Conservation (phyloP, 164 flowering plant species). For the Aristolochia contorta region DNA sequence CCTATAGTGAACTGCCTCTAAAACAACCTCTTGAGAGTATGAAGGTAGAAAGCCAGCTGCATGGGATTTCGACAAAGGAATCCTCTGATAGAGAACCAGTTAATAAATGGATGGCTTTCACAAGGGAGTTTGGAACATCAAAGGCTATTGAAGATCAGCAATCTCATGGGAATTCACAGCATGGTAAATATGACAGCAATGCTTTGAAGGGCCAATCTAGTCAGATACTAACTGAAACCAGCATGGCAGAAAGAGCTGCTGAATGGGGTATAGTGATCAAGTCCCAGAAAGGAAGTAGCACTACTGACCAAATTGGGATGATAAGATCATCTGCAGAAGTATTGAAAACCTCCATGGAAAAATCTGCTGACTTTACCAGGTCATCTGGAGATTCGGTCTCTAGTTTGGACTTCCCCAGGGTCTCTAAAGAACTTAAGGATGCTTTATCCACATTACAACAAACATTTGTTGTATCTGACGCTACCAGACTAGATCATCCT, state of each 20-base stretch:
- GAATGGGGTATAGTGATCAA: slow-evolving; percentile 28
- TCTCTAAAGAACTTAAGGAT: slow-evolving; percentile 78
- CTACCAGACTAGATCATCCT: slow-evolving; percentile 79
- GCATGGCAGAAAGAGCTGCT: slow-evolving; percentile 27
- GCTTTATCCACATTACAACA: slow-evolving; percentile 77
- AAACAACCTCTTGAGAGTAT: neutral
- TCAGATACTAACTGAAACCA: slow-evolving; percentile 15
- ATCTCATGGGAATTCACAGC: neutral
- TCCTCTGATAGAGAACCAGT: slow-evolving; percentile 14
- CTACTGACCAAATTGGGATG: slow-evolving; percentile 11
- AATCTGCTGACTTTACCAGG: slow-evolving; percentile 25
- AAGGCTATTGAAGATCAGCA: neutral
- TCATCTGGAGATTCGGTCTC: slow-evolving; percentile 30
- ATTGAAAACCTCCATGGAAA: slow-evolving; percentile 22
- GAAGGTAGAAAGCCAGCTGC: slow-evolving; percentile 6
- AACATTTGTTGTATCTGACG: slow-evolving; percentile 97
- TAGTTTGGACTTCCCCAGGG: slow-evolving; percentile 42
- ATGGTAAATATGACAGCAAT: neutral
- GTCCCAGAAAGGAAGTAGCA: slow-evolving; percentile 18
- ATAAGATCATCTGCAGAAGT: slow-evolving; percentile 17
- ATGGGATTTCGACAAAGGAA: slow-evolving; percentile 4
- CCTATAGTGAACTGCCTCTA: neutral
- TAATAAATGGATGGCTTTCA: slow-evolving; percentile 32
- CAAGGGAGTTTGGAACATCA: slow-evolving; percentile 3
- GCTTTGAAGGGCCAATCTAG: slow-evolving; percentile 7